These are phyloP conservation scores for Coniella vitis DNA, from an alignment of 2,329 filamentous ascomycete genomes.

Conservation along the genomic window DNA sequence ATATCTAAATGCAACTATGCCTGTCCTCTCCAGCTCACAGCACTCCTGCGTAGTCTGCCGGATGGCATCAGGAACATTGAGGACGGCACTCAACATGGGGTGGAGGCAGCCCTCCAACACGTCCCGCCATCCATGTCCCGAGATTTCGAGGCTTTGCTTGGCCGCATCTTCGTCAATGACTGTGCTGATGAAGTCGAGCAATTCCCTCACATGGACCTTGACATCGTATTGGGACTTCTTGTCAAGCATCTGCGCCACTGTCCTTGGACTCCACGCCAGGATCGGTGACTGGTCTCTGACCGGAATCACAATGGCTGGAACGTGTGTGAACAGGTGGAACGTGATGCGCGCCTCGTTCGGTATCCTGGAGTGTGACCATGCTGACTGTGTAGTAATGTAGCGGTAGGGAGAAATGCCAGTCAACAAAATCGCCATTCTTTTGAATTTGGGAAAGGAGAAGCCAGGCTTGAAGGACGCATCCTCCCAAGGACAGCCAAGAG, in stretches of 20 bases:
- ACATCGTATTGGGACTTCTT: conserved; percentile 10
- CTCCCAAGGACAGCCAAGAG: conserved; percentile 10
- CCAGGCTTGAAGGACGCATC: conserved; percentile 7
- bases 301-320: conserved; percentile 18
- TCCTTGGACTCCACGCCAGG: conserved; percentile 19
- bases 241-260: conserved; percentile 17
- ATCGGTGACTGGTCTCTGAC: conserved; percentile 16
- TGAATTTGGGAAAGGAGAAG: conserved; percentile 11
- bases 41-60: conserved; percentile 14
- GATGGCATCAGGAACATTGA: conserved; percentile 14
- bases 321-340: conserved; percentile 18
- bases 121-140: conserved; percentile 11
- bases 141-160: neutral
- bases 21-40: conserved; percentile 16
- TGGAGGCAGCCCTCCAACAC: conserved; percentile 9
- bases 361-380: conserved; percentile 18
- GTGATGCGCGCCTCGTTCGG: conserved; percentile 17
- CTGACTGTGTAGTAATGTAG: conserved; percentile 14
- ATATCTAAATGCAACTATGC: conserved; percentile 17
- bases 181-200: conserved; percentile 14
- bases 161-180: conserved; percentile 13
- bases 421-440: conserved; percentile 16
- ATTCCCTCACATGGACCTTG: conserved; percentile 10
- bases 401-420: conserved; percentile 19
- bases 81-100: conserved; percentile 12